Base-by-base conservation (phyloP, 306 rosid species). In the Biancaea sappan region DNA sequence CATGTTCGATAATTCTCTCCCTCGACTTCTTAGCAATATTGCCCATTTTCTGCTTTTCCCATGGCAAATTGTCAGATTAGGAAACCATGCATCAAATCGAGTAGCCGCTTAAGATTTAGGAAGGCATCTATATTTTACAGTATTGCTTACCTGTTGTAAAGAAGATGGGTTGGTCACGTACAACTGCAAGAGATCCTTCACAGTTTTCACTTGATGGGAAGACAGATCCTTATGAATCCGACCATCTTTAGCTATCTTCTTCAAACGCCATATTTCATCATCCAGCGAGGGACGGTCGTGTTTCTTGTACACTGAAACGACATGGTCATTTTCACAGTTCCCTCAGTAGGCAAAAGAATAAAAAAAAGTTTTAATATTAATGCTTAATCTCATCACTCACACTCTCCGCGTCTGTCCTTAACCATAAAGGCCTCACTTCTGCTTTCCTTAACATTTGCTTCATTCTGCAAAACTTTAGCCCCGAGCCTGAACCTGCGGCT, bases 401-500 rank as follows among this genome's bases (percentile, higher is more conserved):
- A 0, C 59, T 89, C 91, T 67, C 93, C 97, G 0, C 93, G 75
- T 58, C 72, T 86, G 70, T 92, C 96, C 68, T 83, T 89, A 37
- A 92, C 96, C 31, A 46, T 35, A 41, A 92, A 85, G 28, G 90
- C 54, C 37, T 82, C 84, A 69, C 91, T 89, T 75, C 47, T 82
- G 24, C 90, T 88, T 59, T 83, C 97, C 75, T 84, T 86, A 16
- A 91, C 64, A 2, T 67, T 41, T 34, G 66, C 79, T 46, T 72
- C 83, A 25, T 61, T 11, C 50, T 76, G 56, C 47, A 60, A 79
- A 34, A 41, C 80, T 77, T 50, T 84, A 66, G 78, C 93, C 74
- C 90, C 97, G 56, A 92, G 47, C 62, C 90, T 78, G 68, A 89
- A 89, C 73, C 1, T 88, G 16, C 86, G 15, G 73, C 82, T 40